These are phyloP conservation scores for Coniferiporia sulphurascens DNA, from an alignment of 1,284 basidiomycete genomes.

Conservation along the genomic window DNA sequence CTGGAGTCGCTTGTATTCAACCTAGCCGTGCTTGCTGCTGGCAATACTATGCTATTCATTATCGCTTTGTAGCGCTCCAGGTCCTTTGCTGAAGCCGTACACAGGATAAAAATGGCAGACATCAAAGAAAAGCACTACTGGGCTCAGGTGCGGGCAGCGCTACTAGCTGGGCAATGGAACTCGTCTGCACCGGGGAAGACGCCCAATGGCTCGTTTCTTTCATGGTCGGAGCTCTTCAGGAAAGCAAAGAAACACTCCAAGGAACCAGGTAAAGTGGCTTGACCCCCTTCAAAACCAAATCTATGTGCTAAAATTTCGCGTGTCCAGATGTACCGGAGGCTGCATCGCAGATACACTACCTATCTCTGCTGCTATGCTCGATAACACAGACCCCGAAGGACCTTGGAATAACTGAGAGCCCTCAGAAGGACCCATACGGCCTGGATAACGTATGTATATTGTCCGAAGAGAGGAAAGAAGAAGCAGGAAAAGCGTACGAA, in stretches of 20 bases:
- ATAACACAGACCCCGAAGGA: conserved; percentile 33
- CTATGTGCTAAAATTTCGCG: background rate
- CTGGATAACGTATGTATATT: conserved; percentile 55
- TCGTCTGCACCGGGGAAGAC: conserved; percentile 55
- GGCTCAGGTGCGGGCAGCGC: conserved; percentile 59
- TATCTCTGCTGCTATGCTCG: conserved; percentile 51
- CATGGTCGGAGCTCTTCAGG: conserved; percentile 78
- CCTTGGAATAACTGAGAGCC: conserved; percentile 39
- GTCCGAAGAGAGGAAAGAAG: conserved; percentile 47
- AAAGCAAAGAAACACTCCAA: conserved; percentile 87
- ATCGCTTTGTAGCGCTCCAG: background rate
- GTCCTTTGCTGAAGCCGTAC: background rate
- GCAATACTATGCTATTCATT: background rate
- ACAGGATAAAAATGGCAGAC: conserved; percentile 30
- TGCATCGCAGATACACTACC: conserved; percentile 58
- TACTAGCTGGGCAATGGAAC: conserved; percentile 69
- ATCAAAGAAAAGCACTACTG: conserved; percentile 71
- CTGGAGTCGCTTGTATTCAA: background rate
- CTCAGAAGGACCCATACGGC: conserved; percentile 36
- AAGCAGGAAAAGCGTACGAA: conserved; percentile 48
- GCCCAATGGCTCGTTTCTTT: conserved; percentile 50
- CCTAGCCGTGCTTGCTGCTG: background rate
- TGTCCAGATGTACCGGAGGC: conserved; percentile 54
- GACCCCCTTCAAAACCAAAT: too few relatives aligned
- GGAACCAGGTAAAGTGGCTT: conserved; percentile 1